Evolutionary conservation across 2,329 filamentous ascomycete genomes (phyloP).

Genomic region (Fusarium sp.): DNA sequence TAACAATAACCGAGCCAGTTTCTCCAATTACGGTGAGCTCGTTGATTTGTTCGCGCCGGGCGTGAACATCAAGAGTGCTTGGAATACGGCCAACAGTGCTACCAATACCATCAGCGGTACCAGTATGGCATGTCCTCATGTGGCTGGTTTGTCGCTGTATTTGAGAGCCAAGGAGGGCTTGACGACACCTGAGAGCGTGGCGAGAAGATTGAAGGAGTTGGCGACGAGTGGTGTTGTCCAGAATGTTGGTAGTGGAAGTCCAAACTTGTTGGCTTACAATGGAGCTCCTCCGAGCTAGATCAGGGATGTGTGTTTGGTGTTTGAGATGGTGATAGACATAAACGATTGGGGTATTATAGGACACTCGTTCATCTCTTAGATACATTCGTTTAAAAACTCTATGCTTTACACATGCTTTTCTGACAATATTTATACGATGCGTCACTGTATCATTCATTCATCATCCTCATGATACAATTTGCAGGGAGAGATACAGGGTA

Average conservation of each 20-base stretch:
- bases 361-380: constrained; percentile 10
- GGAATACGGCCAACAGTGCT: constrained; percentile 52
- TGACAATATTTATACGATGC: too few relatives aligned
- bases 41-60: constrained; percentile 65
- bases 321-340: not conserved
- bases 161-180: constrained; percentile 48
- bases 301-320: not conserved
- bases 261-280: constrained; percentile 61
- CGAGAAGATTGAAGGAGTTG: constrained; percentile 52
- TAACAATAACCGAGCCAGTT: constrained; percentile 51
- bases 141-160: constrained; percentile 68
- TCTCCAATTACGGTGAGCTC: constrained; percentile 59
- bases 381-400: not conserved
- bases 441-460: not conserved
- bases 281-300: constrained; percentile 38
- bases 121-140: constrained; percentile 69
- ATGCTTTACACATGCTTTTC: not conserved
- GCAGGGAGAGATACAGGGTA: not conserved
- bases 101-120: constrained; percentile 64
- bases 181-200: constrained; percentile 54
- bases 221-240: constrained; percentile 51
- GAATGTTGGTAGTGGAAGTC: constrained; percentile 47
- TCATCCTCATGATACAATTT: not conserved
- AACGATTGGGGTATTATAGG: not conserved
- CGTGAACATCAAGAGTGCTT: constrained; percentile 56